Conservation (phyloP, 225 moss, liverwort and hornwort genomes). For the Physcomitrium patens region DNA sequence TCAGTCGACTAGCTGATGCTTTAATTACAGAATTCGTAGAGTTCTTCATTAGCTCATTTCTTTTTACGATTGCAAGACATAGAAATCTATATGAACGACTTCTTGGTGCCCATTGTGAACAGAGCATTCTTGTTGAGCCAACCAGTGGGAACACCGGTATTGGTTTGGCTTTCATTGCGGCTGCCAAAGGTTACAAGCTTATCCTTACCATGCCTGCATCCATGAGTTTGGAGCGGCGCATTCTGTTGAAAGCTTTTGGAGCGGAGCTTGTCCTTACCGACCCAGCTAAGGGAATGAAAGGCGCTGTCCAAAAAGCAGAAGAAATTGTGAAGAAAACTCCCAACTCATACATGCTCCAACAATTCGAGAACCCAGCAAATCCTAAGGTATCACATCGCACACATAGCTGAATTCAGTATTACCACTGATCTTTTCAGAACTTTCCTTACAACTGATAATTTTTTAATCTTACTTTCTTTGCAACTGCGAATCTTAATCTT, state of each 20-base stretch:
- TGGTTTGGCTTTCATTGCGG: constrained; percentile 85
- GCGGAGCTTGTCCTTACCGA: constrained; percentile 82
- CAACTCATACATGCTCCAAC: constrained; percentile 87
- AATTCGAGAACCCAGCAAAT: constrained; percentile 88
- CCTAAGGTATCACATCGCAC: constrained; percentile 56
- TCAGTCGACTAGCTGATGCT: background rate
- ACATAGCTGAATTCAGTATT: background rate
- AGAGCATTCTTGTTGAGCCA: constrained; percentile 86
- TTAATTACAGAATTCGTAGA: background rate
- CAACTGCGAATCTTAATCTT: background rate
- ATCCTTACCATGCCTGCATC: constrained; percentile 89
- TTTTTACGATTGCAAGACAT: background rate
- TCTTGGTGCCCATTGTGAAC: constrained; percentile 15
- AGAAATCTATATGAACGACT: background rate
- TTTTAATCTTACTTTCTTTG: background rate
- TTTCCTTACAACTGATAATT: background rate
- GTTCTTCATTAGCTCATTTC: background rate
- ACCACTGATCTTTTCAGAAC: background rate
- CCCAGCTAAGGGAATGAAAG: constrained; percentile 89
- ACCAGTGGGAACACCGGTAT: constrained; percentile 91
- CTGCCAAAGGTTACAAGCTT: constrained; percentile 83
- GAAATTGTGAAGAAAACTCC: constrained; percentile 79
- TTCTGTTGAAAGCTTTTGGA: constrained; percentile 79
- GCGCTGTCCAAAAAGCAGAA: constrained; percentile 87
- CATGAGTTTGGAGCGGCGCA: constrained; percentile 84